Percentiles rank a stretch among this genome's conserved stretches.
These are phyloP conservation scores for Hypocreales sp. DNA, from an alignment of 2,329 filamentous ascomycete genomes.

Conservation along the genomic window DNA sequence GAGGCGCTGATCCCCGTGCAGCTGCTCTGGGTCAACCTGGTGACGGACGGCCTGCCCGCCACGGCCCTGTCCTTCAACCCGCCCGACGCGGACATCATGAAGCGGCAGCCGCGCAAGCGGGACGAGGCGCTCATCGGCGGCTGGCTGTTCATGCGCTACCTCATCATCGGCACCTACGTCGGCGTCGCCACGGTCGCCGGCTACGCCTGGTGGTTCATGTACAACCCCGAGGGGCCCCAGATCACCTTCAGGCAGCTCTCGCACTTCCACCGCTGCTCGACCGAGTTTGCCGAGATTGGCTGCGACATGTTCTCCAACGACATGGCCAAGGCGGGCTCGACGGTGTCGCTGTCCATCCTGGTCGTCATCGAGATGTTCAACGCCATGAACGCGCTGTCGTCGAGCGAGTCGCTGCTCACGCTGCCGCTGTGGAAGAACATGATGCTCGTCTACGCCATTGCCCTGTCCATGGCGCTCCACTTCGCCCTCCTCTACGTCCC, in stretches of 20 bases:
- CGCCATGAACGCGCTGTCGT: conserved; percentile 94
- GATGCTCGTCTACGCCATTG: conserved; percentile 92
- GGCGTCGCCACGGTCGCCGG: conserved; percentile 89
- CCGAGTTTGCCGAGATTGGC: conserved; percentile 75
- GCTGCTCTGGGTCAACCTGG: conserved; percentile 95
- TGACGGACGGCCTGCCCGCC: conserved; percentile 91
- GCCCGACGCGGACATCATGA: conserved; percentile 97
- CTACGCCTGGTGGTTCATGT: conserved; percentile 99
- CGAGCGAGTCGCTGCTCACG: conserved; percentile 83
- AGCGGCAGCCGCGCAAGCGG: conserved; percentile 73
- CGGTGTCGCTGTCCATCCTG: conserved; percentile 77
- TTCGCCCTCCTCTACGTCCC: conserved; percentile 89
- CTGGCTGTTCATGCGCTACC: conserved; percentile 95
- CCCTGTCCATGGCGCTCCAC: conserved; percentile 84
- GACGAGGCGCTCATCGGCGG: conserved; percentile 86
- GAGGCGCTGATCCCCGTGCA: conserved; percentile 95
- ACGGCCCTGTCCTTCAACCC: conserved; percentile 97
- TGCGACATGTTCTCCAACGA: conserved; percentile 84
- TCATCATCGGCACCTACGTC: conserved; percentile 91
- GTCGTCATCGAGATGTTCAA: conserved; percentile 99
- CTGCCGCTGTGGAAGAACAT: conserved; percentile 97
- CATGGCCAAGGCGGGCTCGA: conserved; percentile 79
- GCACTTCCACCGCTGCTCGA: conserved; percentile 85
- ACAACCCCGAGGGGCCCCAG: conserved; percentile 75
- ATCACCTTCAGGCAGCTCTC: conserved; percentile 80